A percentile compares a stretch with the other conserved stretches of the same genome.
Evolutionary conservation across 2,329 filamentous ascomycete genomes (phyloP).

Genomic region (Diaporthe eres): DNA sequence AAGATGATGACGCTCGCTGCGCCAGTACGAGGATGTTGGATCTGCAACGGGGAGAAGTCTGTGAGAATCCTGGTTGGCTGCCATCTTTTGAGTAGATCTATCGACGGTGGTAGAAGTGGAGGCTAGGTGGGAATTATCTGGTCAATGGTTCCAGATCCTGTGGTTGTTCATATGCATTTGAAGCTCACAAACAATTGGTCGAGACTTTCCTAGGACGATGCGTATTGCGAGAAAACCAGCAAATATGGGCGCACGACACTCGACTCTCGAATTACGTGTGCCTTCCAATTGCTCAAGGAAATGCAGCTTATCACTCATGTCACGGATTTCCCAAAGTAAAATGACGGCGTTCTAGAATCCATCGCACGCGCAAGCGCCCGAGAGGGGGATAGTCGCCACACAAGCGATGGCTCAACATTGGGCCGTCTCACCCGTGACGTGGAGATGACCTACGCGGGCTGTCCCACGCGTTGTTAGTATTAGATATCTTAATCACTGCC

Average conservation of each 20-base stretch:
- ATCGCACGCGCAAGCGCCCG: not conserved
- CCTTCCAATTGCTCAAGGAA: not conserved
- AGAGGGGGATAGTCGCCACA: not conserved
- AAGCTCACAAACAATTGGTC: too few species aligned
- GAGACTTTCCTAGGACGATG: not conserved
- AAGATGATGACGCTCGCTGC: slow-evolving; percentile 38
- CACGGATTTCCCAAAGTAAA: too few species aligned
- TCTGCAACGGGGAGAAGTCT: slow-evolving; percentile 34
- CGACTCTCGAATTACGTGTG: not conserved
- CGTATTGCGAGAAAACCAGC: not conserved
- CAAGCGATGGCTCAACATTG: slow-evolving; percentile 12
- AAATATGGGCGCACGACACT: not conserved
- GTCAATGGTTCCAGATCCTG: not conserved
- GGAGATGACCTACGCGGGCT: not conserved
- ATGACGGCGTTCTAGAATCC: not conserved
- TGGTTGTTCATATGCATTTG: not conserved
- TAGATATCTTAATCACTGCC: not conserved
- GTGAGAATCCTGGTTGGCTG: too few species aligned
- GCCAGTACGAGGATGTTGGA: slow-evolving; percentile 40
- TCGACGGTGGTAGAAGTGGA: not conserved
- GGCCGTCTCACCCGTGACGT: slow-evolving; percentile 21
- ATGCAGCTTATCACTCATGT: not conserved
- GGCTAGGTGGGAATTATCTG: too few species aligned
- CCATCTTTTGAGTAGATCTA: slow-evolving; percentile 2
- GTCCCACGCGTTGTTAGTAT: not conserved